These are phyloP conservation scores for Cylindrotheca fusiformis DNA, from an alignment of 108 stramenopile species.

Conservation along the genomic window DNA sequence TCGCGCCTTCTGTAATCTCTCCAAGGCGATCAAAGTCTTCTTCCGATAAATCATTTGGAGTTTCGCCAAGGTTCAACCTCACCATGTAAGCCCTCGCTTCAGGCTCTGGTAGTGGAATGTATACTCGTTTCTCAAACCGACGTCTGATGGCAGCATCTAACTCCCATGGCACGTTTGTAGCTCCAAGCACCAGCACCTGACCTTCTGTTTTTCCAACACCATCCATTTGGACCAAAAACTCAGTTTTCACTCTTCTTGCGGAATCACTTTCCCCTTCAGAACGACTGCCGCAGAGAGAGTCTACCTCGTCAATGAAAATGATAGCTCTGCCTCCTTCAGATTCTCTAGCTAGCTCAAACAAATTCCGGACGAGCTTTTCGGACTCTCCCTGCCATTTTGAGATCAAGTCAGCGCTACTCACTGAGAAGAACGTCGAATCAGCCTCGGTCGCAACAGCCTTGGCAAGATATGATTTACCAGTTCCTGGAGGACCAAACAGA, in stretches of 20 bases:
- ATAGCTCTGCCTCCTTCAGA: slow-evolving; percentile 84
- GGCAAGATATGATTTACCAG: slow-evolving; percentile 95
- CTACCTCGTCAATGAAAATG: slow-evolving; percentile 96
- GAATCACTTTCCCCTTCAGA: slow-evolving; percentile 94
- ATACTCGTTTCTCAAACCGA: slow-evolving; percentile 98
- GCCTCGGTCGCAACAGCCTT: slow-evolving; percentile 99
- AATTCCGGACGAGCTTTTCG: slow-evolving; percentile 94
- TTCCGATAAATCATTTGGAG: slow-evolving; percentile 81
- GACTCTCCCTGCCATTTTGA: slow-evolving; percentile 99
- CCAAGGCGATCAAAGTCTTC: slow-evolving; percentile 85
- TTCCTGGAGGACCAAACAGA: slow-evolving; percentile 92
- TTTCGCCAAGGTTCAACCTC: slow-evolving; percentile 89
- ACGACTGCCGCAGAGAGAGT: slow-evolving; percentile 90
- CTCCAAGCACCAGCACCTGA: slow-evolving; percentile 90
- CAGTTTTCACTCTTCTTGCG: slow-evolving; percentile 93
- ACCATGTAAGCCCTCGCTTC: slow-evolving; percentile 91
- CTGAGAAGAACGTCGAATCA: slow-evolving; percentile 96
- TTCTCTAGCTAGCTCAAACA: slow-evolving; percentile 98
- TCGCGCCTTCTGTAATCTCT: slow-evolving; percentile 79
- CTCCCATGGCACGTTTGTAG: slow-evolving; percentile 99
- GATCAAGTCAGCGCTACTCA: slow-evolving; percentile 95
- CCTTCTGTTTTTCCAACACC: slow-evolving; percentile 88
- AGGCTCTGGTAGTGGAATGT: slow-evolving; percentile 97
- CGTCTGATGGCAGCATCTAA: slow-evolving; percentile 99
- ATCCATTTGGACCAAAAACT: slow-evolving; percentile 99